phyloP scores from a whole-genome alignment of 306 rosid species.

The Fragaria iinumae region DNA sequence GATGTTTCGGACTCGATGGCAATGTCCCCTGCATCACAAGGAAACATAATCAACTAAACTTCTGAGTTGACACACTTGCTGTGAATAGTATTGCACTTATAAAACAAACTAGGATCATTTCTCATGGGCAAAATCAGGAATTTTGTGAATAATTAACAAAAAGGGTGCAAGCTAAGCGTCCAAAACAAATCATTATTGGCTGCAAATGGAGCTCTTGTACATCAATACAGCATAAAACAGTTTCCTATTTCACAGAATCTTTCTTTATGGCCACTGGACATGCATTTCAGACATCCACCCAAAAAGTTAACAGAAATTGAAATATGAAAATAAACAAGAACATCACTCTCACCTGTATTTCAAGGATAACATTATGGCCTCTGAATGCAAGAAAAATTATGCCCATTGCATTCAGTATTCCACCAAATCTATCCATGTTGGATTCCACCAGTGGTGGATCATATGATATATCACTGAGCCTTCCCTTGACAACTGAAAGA shows the following conservation, averaged over 20 bases:
- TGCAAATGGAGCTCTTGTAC: neutral
- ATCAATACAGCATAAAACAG: too few relatives aligned
- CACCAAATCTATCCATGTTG: conserved; percentile 11
- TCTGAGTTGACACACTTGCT: neutral
- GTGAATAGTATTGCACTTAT: neutral
- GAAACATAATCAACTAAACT: neutral
- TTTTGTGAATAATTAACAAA: neutral
- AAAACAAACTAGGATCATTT: neutral
- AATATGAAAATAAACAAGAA: neutral
- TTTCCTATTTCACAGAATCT: too few relatives aligned
- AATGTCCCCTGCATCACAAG: conserved; percentile 56
- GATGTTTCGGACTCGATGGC: conserved; percentile 42
- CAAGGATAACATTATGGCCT: conserved; percentile 75
- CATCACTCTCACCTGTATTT: conserved; percentile 50
- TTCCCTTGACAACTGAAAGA: conserved; percentile 42
- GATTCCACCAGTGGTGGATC: conserved; percentile 7
- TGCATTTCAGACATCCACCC: neutral
- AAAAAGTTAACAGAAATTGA: neutral
- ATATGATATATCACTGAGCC: conserved; percentile 34
- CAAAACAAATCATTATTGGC: neutral
- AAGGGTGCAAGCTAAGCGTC: neutral
- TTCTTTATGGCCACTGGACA: neutral
- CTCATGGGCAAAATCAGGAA: too few relatives aligned
- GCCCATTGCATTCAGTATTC: conserved; percentile 49
- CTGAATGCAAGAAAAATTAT: conserved; percentile 46